Evolutionary conservation across 1,139 yeast species (phyloP).

Genomic region (Groenewaldozyma auringiensis): DNA sequence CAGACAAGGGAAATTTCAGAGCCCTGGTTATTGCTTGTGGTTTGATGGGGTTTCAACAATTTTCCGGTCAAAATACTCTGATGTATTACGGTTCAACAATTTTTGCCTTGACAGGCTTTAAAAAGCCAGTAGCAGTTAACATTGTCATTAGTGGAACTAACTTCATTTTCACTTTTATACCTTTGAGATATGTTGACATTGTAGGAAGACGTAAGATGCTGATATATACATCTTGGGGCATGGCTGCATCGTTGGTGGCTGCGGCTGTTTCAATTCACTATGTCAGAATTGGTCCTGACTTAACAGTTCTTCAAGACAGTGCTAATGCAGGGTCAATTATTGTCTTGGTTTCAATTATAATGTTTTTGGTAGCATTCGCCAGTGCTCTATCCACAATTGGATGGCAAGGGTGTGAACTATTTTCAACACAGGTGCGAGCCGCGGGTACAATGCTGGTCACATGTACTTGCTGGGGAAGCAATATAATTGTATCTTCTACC

Average conservation of each 20-base stretch:
- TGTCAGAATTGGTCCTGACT: background rate
- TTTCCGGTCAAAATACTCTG: background rate
- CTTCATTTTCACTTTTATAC: constrained; percentile 7
- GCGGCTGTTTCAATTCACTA: constrained; percentile 7
- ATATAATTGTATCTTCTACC: background rate
- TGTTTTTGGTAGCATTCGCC: background rate
- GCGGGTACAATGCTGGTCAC: background rate
- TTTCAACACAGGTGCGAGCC: background rate
- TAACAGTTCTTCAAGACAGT: background rate
- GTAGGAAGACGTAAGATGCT: constrained; percentile 8
- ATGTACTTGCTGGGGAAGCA: background rate
- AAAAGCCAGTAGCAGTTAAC: background rate
- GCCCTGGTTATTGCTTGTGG: constrained; percentile 64
- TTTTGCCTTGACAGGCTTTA: constrained; percentile 6
- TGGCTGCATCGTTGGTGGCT: constrained; percentile 5
- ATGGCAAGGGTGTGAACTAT: background rate
- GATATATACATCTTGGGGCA: constrained; percentile 2
- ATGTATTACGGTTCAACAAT: background rate
- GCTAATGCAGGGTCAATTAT: background rate
- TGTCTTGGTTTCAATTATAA: background rate
- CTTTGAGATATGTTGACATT: constrained; percentile 5
- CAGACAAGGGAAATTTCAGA: constrained; percentile 42
- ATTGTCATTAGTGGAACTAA: constrained; percentile 9
- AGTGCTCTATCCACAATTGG: background rate
- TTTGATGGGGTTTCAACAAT: background rate